These are phyloP conservation scores for Amoebophrya sp. DNA, from an alignment of 169 alveolate genomes.

Conservation along the genomic window DNA sequence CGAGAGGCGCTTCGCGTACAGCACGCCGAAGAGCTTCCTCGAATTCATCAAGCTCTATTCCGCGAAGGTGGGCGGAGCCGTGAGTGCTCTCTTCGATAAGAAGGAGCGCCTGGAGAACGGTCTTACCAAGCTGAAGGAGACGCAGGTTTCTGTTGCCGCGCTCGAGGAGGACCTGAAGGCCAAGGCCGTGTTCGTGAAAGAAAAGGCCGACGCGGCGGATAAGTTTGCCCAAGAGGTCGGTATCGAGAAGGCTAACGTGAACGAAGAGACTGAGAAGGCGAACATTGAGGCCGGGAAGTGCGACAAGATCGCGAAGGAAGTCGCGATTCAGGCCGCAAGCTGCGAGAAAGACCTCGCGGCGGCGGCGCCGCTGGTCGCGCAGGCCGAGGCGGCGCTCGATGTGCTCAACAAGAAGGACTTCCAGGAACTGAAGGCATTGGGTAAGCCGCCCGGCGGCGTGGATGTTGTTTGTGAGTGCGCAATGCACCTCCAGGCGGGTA, in stretches of 20 bases:
- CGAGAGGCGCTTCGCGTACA: conserved; percentile 85
- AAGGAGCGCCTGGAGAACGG: conserved; percentile 79
- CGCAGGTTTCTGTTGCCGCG: conserved; percentile 76
- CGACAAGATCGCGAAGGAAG: conserved; percentile 78
- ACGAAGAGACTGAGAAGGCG: conserved; percentile 73
- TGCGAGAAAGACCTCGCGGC: conserved; percentile 80
- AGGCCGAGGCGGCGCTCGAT: conserved; percentile 75
- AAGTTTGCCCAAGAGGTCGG: conserved; percentile 84
- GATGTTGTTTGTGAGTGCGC: conserved; percentile 83
- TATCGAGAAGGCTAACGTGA: conserved; percentile 79
- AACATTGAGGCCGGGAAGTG: conserved; percentile 82
- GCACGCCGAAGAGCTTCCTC: conserved; percentile 90
- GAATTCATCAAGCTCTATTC: conserved; percentile 81
- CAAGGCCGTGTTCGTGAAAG: conserved; percentile 75
- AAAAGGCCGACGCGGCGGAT: conserved; percentile 85
- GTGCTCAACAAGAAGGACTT: conserved; percentile 85
- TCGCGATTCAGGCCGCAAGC: conserved; percentile 73
- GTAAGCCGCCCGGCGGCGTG: conserved; percentile 91
- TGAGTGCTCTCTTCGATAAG: conserved; percentile 57
- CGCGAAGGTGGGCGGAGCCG: conserved; percentile 24
- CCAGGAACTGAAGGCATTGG: conserved; percentile 80
- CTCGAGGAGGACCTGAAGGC: conserved; percentile 74
- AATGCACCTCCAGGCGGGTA: conserved; percentile 76
- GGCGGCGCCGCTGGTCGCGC: conserved; percentile 86
- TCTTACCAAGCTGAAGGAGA: conserved; percentile 70